Conservation (phyloP, 495 filamentous ascomycete genomes). For the Lophiotrema nucula region DNA sequence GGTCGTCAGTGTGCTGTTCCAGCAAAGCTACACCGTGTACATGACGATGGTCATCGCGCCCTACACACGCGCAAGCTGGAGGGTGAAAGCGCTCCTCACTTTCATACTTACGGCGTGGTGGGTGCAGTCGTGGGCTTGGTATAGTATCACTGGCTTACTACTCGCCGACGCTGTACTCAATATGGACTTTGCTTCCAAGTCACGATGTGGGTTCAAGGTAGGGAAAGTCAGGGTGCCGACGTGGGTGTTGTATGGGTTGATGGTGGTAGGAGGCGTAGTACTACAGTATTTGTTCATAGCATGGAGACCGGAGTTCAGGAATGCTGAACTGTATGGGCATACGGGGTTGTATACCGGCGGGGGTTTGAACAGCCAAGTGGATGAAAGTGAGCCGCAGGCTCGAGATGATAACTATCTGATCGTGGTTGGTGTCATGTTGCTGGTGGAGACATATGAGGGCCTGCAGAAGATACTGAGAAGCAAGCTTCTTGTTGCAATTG, state of each 20-base stretch:
- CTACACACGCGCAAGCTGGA: constrained; percentile 40
- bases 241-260: constrained; percentile 30
- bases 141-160: constrained; percentile 39
- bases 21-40: constrained; percentile 44
- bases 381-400: constrained; percentile 34
- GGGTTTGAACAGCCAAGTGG: constrained; percentile 28
- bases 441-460: constrained; percentile 37
- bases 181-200: constrained; percentile 39
- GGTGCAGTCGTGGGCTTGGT: constrained; percentile 45
- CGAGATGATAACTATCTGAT: constrained; percentile 42
- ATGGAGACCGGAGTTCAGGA: constrained; percentile 34
- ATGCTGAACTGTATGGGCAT: constrained; percentile 39
- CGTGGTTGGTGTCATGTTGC: constrained; percentile 38
- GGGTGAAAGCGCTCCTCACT: constrained; percentile 34
- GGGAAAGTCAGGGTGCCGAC: constrained; percentile 16
- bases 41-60: constrained; percentile 44
- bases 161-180: constrained; percentile 41
- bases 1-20: constrained; percentile 40
- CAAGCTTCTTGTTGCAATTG: constrained; percentile 31
- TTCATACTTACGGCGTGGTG: constrained; percentile 45
- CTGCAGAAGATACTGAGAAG: constrained; percentile 35
- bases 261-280: constrained; percentile 34
- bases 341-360: constrained; percentile 39
- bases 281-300: constrained; percentile 43
- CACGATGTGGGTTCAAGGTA: constrained; percentile 21